Percentiles rank a stretch among this genome's conserved stretches.
Conservation (phyloP, 495 filamentous ascomycete genomes). For the Aspergillus taichungensis region DNA sequence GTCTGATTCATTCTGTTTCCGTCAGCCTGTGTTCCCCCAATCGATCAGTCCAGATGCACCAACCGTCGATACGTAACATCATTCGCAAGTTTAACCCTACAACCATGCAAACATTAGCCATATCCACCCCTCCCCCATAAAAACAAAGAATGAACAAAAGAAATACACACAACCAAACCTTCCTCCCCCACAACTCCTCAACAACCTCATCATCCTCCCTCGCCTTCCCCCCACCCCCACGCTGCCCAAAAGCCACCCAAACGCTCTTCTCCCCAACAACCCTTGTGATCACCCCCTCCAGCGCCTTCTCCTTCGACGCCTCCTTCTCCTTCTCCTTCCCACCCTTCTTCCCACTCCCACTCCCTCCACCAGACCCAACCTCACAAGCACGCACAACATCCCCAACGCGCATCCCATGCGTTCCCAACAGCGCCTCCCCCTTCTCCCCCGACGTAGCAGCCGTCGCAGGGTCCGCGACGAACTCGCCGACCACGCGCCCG, state of each 20-base stretch:
- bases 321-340: conserved; percentile 66
- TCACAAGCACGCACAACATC: conserved; percentile 81
- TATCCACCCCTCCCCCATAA: no score
- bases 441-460: conserved; percentile 47
- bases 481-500: conserved; percentile 77
- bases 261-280: conserved; percentile 46
- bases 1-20: conserved; percentile 74
- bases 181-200: conserved; percentile 50
- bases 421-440: conserved; percentile 42
- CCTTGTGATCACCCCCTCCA: conserved; percentile 73
- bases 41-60: no score
- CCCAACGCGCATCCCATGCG: conserved; percentile 78
- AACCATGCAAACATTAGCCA: conserved; percentile 3
- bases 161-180: conserved; percentile 50
- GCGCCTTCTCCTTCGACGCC: conserved; percentile 49
- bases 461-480: conserved; percentile 50
- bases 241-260: conserved; percentile 63
- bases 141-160: not conserved
- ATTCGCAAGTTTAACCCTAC: conserved; percentile 82
- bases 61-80: conserved; percentile 84
- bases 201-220: conserved; percentile 51
- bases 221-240: conserved; percentile 36
- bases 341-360: conserved; percentile 51
- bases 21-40: no score
- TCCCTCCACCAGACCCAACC: conserved; percentile 52